Base-by-base conservation (phyloP, 257 asterid species). In the Solanum etuberosum region DNA sequence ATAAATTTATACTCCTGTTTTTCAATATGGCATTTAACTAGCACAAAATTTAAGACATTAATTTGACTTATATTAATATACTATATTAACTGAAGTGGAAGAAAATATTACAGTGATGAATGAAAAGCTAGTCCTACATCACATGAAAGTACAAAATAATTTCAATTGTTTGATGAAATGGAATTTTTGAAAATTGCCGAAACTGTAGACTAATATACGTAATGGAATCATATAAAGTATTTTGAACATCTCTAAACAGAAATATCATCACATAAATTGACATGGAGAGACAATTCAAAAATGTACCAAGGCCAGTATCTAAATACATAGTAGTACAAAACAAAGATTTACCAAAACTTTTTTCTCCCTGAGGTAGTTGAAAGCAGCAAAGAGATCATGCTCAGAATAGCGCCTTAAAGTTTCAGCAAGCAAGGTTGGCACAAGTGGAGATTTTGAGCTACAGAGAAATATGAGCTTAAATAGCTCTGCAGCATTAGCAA, bases 321-420 rank as follows among this genome's bases (percentile, higher is more conserved):
- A 65, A 61, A 29, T 83, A 27, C 67, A 82, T n/a, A 48, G 57
- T 4, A 83, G 21, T 51, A 54, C 40, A 87, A 88, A 46, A 86
- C 71, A 87, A 87, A 88, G 78, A 86, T 89, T 89, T 91, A 96
- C 99, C 98, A 95, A 93, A 63, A 95, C 92, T 88, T 93, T 97
- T 91, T 92, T 95, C 88, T 95, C 99, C 89, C 98, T 93, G 88
- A 97, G 92, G 90, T 92, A 97, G 93, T 93, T 94, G 90, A 97
- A 97, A 89, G 99, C 98, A 85, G 98, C 93, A 93, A 91, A 95
- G 70, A 97, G 99, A 91, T 97, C 99, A 86, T 94, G 98, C 93
- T 97, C 98, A 71, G 99, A 95, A 90, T 97, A 97, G 86, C 91
- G 98, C 65, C 99, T 93, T 80, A 97, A 90, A 72, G 99, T 95